Evolutionary conservation across 176 grass and related monocot genomes (phyloP).

Genomic region (Saccharum spontaneum): DNA sequence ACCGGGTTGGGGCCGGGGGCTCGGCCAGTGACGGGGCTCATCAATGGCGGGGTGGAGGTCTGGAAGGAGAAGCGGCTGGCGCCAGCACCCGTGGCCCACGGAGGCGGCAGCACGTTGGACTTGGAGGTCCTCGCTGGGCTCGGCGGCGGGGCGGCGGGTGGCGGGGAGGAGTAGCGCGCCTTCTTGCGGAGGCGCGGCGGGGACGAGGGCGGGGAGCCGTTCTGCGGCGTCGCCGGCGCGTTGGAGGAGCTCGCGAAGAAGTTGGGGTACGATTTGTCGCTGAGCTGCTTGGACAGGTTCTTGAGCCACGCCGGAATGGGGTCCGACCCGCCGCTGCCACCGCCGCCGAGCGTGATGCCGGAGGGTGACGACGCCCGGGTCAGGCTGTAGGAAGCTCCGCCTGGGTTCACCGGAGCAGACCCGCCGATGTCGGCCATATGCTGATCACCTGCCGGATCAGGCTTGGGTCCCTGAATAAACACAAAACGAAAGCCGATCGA

Average conservation of each 20-base stretch:
- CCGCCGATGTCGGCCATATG: no score
- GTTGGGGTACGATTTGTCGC: constrained; percentile 15
- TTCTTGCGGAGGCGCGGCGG: background rate
- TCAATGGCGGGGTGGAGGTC: constrained; percentile 34
- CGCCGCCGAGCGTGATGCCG: no score
- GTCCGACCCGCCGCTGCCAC: background rate
- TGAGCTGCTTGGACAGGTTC: constrained; percentile 33
- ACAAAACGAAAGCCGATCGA: background rate
- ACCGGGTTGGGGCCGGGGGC: background rate
- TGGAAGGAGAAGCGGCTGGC: background rate
- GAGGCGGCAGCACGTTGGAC: constrained; percentile 7
- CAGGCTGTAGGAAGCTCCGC: no score
- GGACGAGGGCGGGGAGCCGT: background rate
- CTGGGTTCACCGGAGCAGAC: no score
- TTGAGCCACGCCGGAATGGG: constrained; percentile 47
- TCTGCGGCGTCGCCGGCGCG: constrained; percentile 47
- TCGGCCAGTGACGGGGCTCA: background rate
- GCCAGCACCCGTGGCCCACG: background rate
- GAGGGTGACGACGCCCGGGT: no score
- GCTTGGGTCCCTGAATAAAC: constrained; percentile 34
- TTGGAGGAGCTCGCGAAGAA: constrained; percentile 36
- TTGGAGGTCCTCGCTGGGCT: background rate
- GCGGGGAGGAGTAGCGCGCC: background rate
- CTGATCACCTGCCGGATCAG: no score
- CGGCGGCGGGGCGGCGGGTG: background rate